Conservation (phyloP, 106 monocot genomes). For the Amphibolis antarctica region DNA sequence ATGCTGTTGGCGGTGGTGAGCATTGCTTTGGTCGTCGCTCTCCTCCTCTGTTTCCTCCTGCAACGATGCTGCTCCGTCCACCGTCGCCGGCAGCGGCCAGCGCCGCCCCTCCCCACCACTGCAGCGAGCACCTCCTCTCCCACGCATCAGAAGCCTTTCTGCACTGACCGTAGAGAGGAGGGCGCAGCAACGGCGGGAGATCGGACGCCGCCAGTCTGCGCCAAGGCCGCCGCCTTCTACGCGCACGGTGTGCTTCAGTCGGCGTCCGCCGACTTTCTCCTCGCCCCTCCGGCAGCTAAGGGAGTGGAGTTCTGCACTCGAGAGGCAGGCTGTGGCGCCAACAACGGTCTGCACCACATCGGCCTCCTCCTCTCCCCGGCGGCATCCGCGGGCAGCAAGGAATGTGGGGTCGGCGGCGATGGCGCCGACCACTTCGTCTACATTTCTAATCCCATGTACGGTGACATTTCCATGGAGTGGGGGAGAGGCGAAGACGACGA, state of each 20-base stretch:
- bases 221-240: not conserved
- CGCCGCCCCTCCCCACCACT: not conserved
- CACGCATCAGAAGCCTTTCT: not conserved
- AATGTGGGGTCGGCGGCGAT: not conserved
- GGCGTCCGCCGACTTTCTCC: not conserved
- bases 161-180: too few relatives aligned
- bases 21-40: not conserved
- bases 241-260: not conserved
- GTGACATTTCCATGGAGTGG: not conserved
- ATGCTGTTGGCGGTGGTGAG: not conserved
- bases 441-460: constrained; percentile 4
- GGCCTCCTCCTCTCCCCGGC: not conserved
- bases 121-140: not conserved
- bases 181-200: not conserved
- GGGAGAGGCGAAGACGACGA: too few relatives aligned
- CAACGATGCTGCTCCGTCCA: not conserved
- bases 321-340: not conserved
- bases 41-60: not conserved
- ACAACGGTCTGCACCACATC: constrained; percentile 2
- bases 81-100: not conserved
- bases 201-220: not conserved
- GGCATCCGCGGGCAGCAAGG: not conserved
- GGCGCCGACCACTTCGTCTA: not conserved
- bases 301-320: not conserved
- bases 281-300: not conserved